Evolutionary conservation across 169 alveolate species (phyloP).

Genomic region (Babesia ovis): DNA sequence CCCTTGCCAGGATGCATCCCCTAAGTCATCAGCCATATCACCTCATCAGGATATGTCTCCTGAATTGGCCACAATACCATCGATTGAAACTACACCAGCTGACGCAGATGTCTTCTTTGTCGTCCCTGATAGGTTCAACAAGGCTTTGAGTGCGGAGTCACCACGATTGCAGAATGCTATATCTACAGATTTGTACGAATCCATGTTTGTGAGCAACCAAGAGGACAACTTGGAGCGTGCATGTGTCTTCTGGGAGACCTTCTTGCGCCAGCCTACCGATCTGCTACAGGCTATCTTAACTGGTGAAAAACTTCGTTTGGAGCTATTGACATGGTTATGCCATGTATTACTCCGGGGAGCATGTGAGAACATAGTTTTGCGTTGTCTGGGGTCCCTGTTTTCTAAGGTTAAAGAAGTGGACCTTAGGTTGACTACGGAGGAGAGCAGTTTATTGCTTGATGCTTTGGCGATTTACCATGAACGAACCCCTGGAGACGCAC

Average conservation of each 20-base stretch:
- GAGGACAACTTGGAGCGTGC: conserved; percentile 3
- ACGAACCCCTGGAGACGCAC: conserved; percentile 2
- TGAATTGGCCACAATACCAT: not conserved
- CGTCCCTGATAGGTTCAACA: not conserved
- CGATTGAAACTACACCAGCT: not conserved
- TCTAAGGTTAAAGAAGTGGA: conserved; percentile 17
- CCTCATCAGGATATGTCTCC: not conserved
- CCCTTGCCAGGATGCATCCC: not conserved
- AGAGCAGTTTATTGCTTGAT: conserved; percentile 18
- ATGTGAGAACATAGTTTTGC: conserved; percentile 28
- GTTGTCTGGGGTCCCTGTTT: conserved; percentile 17
- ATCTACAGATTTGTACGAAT: conserved; percentile 34
- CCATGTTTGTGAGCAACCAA: conserved; percentile 38
- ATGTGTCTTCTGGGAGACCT: conserved; percentile 45
- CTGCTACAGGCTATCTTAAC: conserved; percentile 1
- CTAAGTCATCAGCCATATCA: not conserved
- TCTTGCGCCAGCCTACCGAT: conserved; percentile 14
- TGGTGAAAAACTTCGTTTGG: conserved; percentile 17
- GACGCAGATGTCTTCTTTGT: not conserved
- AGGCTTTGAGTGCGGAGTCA: not conserved
- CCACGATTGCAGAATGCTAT: not conserved
- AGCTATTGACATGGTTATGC: conserved; percentile 33
- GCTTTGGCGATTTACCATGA: conserved; percentile 4
- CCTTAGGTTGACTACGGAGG: conserved; percentile 17
- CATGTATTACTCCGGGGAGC: conserved; percentile 7